Conservation (phyloP, 2,329 filamentous ascomycete species). For the Ophiostoma perfectum region DNA sequence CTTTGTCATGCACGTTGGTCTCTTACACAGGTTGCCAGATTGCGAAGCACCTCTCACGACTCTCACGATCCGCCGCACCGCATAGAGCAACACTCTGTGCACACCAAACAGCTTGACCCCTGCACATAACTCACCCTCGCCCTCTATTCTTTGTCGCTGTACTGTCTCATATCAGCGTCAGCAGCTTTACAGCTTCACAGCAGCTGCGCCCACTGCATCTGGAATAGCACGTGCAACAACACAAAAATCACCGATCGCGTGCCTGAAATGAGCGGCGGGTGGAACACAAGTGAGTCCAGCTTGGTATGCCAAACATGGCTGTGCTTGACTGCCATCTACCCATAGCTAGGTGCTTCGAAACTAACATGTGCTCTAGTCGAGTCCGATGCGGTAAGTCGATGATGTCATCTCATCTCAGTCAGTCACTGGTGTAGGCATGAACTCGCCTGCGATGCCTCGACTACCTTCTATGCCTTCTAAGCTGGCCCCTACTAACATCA, state of each 20-base stretch:
- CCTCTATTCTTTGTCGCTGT: not conserved
- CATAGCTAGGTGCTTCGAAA: too few species aligned
- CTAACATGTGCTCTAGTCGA: constrained; percentile 53
- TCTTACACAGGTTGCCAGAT: not conserved
- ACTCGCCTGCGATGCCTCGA: not conserved
- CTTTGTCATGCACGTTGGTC: constrained; percentile 8
- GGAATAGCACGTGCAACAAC: not conserved
- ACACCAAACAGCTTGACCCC: too few species aligned
- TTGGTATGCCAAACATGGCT: not conserved
- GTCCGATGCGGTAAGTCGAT: constrained; percentile 71
- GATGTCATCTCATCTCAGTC: not conserved
- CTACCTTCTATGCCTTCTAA: not conserved
- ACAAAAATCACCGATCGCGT: not conserved
- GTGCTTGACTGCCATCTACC: too few species aligned
- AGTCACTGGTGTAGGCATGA: not conserved
- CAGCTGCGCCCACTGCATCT: not conserved
- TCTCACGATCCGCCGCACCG: not conserved
- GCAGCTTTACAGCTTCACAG: not conserved
- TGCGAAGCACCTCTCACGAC: not conserved
- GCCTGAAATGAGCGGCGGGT: constrained; percentile 50
- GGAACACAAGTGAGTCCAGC: constrained; percentile 72
- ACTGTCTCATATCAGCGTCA: not conserved
- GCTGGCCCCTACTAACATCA: not conserved
- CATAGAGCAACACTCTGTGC: not conserved
- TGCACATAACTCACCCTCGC: not conserved